These are phyloP conservation scores for Colletotrichum caudatum DNA, from an alignment of 2,329 filamentous ascomycete genomes.

Conservation along the genomic window DNA sequence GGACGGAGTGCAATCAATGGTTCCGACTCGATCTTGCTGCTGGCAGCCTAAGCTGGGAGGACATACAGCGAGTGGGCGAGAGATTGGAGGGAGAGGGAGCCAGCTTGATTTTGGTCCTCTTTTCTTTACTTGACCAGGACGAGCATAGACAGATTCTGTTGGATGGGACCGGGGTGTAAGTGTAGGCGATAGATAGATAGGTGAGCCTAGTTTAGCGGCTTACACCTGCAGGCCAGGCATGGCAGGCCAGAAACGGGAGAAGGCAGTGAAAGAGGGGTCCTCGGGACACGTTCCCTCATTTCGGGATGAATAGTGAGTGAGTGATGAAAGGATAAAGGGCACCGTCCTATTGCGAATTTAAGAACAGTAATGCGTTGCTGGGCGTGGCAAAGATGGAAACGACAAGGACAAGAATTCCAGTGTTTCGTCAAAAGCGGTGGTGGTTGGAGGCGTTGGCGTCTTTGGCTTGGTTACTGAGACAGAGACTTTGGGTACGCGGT, in stretches of 20 bases:
- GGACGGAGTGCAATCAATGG: constrained; percentile 21
- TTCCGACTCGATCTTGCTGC: constrained; percentile 10
- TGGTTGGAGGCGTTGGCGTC: constrained; percentile 34
- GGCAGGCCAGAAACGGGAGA: constrained; percentile 10
- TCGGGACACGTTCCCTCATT: constrained; percentile 5
- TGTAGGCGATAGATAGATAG: neutral
- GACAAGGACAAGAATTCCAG: constrained; percentile 8
- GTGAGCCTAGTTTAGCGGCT: constrained; percentile 10
- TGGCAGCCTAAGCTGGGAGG: neutral
- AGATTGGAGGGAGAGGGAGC: neutral
- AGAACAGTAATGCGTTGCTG: neutral
- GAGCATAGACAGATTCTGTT: constrained; percentile 3
- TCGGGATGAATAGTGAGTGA: neutral
- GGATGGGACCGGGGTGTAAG: constrained; percentile 3
- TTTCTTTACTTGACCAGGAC: constrained; percentile 1
- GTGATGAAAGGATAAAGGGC: neutral
- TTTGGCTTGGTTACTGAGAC: constrained; percentile 4
- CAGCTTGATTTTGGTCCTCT: constrained; percentile 11
- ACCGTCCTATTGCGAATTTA: constrained; percentile 12
- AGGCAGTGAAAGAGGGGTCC: constrained; percentile 22
- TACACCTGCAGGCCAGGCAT: constrained; percentile 3
- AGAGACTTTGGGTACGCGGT: constrained; percentile 29
- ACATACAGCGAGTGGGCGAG: neutral
- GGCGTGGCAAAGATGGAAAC: constrained; percentile 16
- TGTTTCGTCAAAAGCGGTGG: constrained; percentile 18